Evolutionary conservation across 2,329 filamentous ascomycete genomes (phyloP).

Genomic region (Cytospora paraplurivora): DNA sequence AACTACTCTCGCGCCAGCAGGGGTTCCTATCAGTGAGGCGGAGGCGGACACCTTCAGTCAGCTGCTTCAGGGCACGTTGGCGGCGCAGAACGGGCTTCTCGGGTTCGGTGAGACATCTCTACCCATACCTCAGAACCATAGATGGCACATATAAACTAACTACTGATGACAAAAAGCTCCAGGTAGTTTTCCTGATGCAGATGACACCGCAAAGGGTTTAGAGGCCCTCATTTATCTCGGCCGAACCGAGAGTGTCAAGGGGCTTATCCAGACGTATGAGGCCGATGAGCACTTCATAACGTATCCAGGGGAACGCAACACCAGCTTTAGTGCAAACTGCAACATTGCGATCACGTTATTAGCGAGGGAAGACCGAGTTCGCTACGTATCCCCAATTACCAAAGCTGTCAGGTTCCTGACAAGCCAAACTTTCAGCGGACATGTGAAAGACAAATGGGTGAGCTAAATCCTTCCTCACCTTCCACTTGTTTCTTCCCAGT

Average conservation of each 20-base stretch:
- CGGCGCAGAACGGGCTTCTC: neutral
- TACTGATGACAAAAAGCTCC: neutral
- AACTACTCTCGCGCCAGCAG: too few species aligned
- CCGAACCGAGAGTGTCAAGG: neutral
- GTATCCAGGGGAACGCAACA: neutral
- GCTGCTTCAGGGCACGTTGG: neutral
- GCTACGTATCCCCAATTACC: neutral
- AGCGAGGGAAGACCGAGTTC: neutral
- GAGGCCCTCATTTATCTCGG: neutral
- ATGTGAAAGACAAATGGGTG: neutral
- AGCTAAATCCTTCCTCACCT: neutral
- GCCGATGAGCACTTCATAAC: conserved; percentile 1
- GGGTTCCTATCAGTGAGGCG: too few species aligned
- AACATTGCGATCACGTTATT: neutral
- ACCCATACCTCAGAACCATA: neutral
- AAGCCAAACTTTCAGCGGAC: neutral
- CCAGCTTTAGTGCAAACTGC: conserved; percentile 4
- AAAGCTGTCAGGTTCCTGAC: neutral
- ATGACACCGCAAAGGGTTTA: neutral
- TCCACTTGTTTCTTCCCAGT: too few species aligned
- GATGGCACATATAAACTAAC: neutral
- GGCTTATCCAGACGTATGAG: neutral
- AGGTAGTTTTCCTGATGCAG: neutral
- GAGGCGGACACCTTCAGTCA: neutral
- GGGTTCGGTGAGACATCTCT: neutral